phyloP scores from a whole-genome alignment of 495 filamentous ascomycete genomes.

The Parachaetomium inaequale region DNA sequence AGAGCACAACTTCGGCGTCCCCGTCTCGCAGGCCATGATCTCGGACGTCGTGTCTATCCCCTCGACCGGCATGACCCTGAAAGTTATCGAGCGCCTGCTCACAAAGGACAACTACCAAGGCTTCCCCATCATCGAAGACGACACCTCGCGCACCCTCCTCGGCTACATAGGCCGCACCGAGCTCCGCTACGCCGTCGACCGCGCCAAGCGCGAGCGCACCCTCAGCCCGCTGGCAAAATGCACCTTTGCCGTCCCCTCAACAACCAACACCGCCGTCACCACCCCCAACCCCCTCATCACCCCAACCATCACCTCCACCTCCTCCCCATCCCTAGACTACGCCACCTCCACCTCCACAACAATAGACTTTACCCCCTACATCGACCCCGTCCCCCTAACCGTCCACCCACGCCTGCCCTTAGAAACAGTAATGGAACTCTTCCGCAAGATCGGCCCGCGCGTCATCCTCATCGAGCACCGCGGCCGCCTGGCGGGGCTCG shows the following conservation, averaged over 20 bases:
- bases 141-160: constrained; percentile 64
- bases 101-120: constrained; percentile 85
- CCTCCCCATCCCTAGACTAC: constrained; percentile 17
- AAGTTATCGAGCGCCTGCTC: constrained; percentile 69
- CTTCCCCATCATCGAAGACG: constrained; percentile 86
- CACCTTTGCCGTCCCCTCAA: constrained; percentile 58
- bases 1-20: constrained; percentile 94
- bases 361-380: constrained; percentile 82
- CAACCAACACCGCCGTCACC: constrained; percentile 29
- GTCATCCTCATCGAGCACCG: constrained; percentile 91
- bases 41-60: constrained; percentile 71
- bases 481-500: constrained; percentile 74
- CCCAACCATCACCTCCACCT: constrained; percentile 1
- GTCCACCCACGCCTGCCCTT: constrained; percentile 89
- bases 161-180: constrained; percentile 97
- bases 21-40: constrained; percentile 91
- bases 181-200: constrained; percentile 86
- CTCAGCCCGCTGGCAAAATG: constrained; percentile 64
- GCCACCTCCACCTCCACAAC: constrained; percentile 47
- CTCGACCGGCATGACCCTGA: constrained; percentile 67
- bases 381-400: constrained; percentile 85
- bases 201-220: constrained; percentile 71
- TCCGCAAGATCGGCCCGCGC: constrained; percentile 95
- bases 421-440: constrained; percentile 98
- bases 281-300: constrained; percentile 41